phyloP scores from a whole-genome alignment of 257 asterid genomes.

The Cinchona pubescens region DNA sequence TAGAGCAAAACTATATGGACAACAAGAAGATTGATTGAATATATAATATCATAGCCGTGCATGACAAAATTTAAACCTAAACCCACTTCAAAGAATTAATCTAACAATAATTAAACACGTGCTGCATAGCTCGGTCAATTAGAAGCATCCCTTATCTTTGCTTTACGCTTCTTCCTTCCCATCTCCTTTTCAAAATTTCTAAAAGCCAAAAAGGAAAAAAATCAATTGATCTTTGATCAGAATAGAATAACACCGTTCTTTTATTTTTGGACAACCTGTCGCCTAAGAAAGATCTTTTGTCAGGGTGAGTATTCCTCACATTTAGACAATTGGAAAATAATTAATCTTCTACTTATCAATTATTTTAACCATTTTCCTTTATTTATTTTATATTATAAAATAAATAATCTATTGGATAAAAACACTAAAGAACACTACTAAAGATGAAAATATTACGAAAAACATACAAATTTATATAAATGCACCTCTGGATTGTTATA shows the following conservation, averaged over 20 bases:
- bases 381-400: too few species aligned
- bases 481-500: too few species aligned
- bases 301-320: too few species aligned
- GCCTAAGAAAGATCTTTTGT: too few species aligned
- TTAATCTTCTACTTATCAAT: too few species aligned
- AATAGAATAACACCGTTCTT: too few species aligned
- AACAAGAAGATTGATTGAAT: neutral
- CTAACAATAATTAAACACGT: neutral
- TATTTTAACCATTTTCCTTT: too few species aligned
- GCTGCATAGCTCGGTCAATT: neutral
- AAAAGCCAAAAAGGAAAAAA: neutral
- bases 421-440: too few species aligned
- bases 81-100: neutral
- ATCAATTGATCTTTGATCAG: neutral
- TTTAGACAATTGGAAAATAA: too few species aligned
- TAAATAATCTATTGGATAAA: too few species aligned
- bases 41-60: neutral
- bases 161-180: neutral
- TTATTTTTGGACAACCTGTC: constrained; percentile 1
- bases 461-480: too few species aligned
- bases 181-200: neutral
- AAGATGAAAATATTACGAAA: too few species aligned
- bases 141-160: neutral
- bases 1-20: neutral
- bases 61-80: neutral